These are phyloP conservation scores for Blastobotrys malaysiensis DNA, from an alignment of 1,139 yeast genomes.

Conservation along the genomic window DNA sequence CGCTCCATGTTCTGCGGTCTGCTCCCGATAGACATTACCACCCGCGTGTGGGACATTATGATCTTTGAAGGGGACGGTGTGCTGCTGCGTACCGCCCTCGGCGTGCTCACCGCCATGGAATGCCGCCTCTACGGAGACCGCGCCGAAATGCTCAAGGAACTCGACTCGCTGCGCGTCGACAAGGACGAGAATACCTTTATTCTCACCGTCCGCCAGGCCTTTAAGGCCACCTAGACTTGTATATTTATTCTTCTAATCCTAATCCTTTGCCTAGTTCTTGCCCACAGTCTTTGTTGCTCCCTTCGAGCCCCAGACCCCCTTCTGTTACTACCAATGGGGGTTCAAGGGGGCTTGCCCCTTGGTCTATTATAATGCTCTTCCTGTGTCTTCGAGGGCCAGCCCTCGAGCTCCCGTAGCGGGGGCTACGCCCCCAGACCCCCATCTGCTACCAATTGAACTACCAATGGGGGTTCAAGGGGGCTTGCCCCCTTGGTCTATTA, in stretches of 20 bases:
- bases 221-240: slow-evolving; percentile 3
- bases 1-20: slow-evolving; percentile 37
- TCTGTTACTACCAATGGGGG: too few relatives aligned
- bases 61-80: slow-evolving; percentile 58
- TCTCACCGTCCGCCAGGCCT: slow-evolving; percentile 10
- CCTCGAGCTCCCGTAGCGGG: too few relatives aligned
- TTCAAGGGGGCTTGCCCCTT: too few relatives aligned
- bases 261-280: too few relatives aligned
- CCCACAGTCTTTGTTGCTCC: too few relatives aligned
- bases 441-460: too few relatives aligned
- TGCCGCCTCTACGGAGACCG: slow-evolving; percentile 50
- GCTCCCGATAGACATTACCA: slow-evolving; percentile 35
- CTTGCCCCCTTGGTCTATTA: too few relatives aligned
- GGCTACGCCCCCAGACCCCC: too few relatives aligned
- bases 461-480: too few relatives aligned
- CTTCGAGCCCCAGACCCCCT: too few relatives aligned
- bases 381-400: too few relatives aligned
- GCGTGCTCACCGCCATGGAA: slow-evolving; percentile 43
- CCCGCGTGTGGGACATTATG: slow-evolving; percentile 50
- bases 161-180: slow-evolving; percentile 40
- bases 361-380: too few relatives aligned
- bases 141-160: slow-evolving; percentile 39
- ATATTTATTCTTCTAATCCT: slow-evolving; percentile 2
- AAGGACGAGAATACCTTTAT: slow-evolving; percentile 50
- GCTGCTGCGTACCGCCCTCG: slow-evolving; percentile 45